Conservation (phyloP, 352 stramenopile species). For the Lagenidium sp. region DNA sequence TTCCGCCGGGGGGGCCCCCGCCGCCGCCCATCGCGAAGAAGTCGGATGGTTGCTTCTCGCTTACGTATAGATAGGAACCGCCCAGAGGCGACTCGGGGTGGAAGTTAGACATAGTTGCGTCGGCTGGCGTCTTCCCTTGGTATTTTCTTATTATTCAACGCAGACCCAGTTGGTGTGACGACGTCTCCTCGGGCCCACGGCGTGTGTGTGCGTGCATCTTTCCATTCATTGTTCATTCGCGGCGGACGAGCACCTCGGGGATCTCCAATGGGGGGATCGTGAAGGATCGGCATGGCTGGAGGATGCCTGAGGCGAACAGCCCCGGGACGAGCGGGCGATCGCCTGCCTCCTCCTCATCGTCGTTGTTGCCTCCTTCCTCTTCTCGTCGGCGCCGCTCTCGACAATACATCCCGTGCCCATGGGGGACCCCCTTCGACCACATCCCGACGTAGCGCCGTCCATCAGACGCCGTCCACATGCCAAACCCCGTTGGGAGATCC, state of each 20-base stretch:
- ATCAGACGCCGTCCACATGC: slow-evolving; percentile 40
- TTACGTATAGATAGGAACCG: slow-evolving; percentile 48
- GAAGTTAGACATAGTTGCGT: slow-evolving; percentile 67
- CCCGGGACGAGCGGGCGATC: slow-evolving; percentile 14
- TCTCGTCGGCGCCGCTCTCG: slow-evolving; percentile 14
- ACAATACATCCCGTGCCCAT: slow-evolving; percentile 45
- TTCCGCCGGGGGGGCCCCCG: too few species aligned
- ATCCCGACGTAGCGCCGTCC: slow-evolving; percentile 39
- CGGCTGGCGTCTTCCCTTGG: slow-evolving; percentile 45
- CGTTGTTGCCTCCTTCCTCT: slow-evolving; percentile 9
- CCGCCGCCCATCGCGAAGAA: slow-evolving; percentile 23
- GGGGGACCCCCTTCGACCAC: slow-evolving; percentile 45
- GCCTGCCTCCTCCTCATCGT: neutral
- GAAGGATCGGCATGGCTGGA: slow-evolving; percentile 35
- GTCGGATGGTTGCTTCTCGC: slow-evolving; percentile 20
- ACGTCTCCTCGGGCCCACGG: slow-evolving; percentile 27
- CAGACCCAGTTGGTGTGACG: slow-evolving; percentile 46
- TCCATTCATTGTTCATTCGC: too few species aligned
- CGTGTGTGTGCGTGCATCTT: slow-evolving; percentile 9
- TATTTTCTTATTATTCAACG: slow-evolving; percentile 72
- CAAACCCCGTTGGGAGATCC: slow-evolving; percentile 46
- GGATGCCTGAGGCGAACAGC: slow-evolving; percentile 30
- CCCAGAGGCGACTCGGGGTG: slow-evolving; percentile 23
- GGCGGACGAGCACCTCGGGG: too few species aligned
- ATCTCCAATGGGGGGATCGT: slow-evolving; percentile 25